Evolutionary conservation across 768 basidiomycete species (phyloP).

Genomic region (Clitopilus hobsonii): DNA sequence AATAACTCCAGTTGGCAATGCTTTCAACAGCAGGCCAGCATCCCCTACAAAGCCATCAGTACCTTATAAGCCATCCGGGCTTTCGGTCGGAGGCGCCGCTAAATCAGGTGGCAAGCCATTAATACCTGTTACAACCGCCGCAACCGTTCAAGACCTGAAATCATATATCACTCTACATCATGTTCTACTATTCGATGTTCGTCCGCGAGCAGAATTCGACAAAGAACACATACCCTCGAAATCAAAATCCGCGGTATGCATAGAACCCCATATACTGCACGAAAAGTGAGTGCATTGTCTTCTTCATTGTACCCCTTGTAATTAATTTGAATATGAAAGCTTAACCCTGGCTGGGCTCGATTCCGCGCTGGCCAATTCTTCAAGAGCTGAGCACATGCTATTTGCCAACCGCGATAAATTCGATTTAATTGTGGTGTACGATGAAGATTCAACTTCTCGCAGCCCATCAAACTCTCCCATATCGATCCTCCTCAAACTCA

Average conservation of each 20-base stretch:
- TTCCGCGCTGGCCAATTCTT: slow-evolving; percentile 65
- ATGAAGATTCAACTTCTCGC: slow-evolving; percentile 54
- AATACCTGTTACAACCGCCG: slow-evolving; percentile 58
- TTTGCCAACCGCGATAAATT: slow-evolving; percentile 86
- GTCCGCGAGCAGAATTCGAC: slow-evolving; percentile 76
- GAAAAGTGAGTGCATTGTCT: slow-evolving; percentile 50
- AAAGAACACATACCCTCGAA: slow-evolving; percentile 52
- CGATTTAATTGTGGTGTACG: slow-evolving; percentile 85
- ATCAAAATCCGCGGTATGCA: slow-evolving; percentile 61
- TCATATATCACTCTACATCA: slow-evolving; percentile 54
- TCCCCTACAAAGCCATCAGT: slow-evolving; percentile 43
- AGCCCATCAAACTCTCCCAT: slow-evolving; percentile 46
- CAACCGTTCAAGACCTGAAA: slow-evolving; percentile 54
- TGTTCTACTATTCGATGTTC: slow-evolving; percentile 78
- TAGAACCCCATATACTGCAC: slow-evolving; percentile 76
- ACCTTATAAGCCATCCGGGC: slow-evolving; percentile 35
- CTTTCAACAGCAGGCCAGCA: slow-evolving; percentile 58
- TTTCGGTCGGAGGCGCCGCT: slow-evolving; percentile 27
- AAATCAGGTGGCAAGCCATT: slow-evolving; percentile 31
- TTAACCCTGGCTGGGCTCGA: slow-evolving; percentile 67
- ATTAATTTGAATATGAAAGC: slow-evolving; percentile 31
- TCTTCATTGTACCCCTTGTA: not conserved
- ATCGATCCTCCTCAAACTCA: slow-evolving; percentile 57
- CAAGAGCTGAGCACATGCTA: slow-evolving; percentile 63
- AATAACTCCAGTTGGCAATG: slow-evolving; percentile 50